Percentiles rank a stretch among this genome's conserved stretches.
phyloP scores from a whole-genome alignment of 148 eudicot species.

The Rhododendron ovatum region DNA sequence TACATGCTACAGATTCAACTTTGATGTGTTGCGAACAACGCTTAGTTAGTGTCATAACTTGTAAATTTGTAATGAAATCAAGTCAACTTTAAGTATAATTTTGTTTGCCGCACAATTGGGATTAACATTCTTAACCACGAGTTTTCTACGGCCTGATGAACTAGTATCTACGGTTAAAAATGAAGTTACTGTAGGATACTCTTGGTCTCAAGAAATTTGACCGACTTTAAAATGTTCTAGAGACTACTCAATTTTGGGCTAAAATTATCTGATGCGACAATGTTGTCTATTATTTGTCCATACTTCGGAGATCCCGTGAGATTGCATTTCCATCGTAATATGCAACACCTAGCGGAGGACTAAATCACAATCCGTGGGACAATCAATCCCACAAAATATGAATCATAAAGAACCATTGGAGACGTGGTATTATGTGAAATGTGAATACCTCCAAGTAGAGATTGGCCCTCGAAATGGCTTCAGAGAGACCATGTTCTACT shows the following conservation, averaged over 20 bases:
- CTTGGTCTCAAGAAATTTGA: not conserved
- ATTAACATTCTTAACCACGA: not conserved
- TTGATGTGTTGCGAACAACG: not conserved
- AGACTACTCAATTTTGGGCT: too few relatives aligned
- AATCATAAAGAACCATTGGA: not conserved
- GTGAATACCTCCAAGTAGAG: conserved; percentile 25
- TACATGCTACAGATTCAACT: not conserved
- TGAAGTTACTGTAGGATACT: not conserved
- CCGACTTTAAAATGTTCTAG: not conserved
- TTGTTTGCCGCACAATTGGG: not conserved
- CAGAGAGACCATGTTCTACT: conserved; percentile 19
- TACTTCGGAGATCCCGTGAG: not conserved
- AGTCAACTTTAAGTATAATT: not conserved
- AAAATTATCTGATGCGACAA: too few relatives aligned
- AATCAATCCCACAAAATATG: not conserved
- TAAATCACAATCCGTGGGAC: not conserved
- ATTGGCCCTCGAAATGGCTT: conserved; percentile 31
- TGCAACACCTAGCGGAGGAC: not conserved
- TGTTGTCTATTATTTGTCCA: too few relatives aligned
- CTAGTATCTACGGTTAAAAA: not conserved
- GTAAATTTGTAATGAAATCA: not conserved
- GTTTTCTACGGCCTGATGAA: not conserved
- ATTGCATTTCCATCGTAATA: not conserved
- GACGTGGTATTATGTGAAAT: not conserved
- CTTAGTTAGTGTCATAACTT: not conserved